Conservation (phyloP, 169 alveolate species). For the Eimeria maxima region DNA sequence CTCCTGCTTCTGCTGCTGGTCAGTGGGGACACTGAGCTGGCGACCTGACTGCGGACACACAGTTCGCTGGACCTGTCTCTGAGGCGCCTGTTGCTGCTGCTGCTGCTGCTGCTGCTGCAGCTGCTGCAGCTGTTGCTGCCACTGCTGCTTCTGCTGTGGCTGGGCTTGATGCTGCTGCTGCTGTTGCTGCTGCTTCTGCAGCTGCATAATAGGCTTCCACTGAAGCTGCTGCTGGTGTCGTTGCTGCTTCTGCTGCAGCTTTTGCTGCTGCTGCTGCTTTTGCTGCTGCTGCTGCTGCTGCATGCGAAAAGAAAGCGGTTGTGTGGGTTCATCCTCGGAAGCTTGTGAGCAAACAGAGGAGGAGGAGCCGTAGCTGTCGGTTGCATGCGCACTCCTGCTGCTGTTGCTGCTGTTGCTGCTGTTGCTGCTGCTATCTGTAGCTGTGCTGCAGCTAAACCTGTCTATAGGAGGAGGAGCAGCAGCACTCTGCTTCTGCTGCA, state of each 20-base stretch:
- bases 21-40: background rate
- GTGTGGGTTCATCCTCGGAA: slow-evolving; percentile 1
- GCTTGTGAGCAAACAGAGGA: background rate
- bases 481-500: slow-evolving; percentile 23
- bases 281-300: slow-evolving; percentile 21
- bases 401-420: background rate
- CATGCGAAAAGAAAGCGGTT: background rate
- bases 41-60: background rate
- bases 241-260: background rate
- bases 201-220: too few species aligned
- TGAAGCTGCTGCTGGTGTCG: background rate
- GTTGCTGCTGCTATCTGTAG: slow-evolving; percentile 15
- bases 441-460: background rate
- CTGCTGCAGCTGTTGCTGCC: slow-evolving; percentile 6
- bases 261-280: slow-evolving; percentile 1
- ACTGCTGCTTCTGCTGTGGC: slow-evolving; percentile 3
- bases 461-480: background rate
- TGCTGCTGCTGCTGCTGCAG: slow-evolving; percentile 19
- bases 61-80: background rate
- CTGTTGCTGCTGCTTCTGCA: background rate
- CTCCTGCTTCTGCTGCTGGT: background rate
- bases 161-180: background rate
- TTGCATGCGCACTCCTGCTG: slow-evolving; percentile 38
- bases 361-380: slow-evolving; percentile 17
- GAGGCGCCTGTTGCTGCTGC: background rate